Evolutionary conservation across 441 rosid genomes (phyloP).

Genomic region (Erodium chrysanthum): DNA sequence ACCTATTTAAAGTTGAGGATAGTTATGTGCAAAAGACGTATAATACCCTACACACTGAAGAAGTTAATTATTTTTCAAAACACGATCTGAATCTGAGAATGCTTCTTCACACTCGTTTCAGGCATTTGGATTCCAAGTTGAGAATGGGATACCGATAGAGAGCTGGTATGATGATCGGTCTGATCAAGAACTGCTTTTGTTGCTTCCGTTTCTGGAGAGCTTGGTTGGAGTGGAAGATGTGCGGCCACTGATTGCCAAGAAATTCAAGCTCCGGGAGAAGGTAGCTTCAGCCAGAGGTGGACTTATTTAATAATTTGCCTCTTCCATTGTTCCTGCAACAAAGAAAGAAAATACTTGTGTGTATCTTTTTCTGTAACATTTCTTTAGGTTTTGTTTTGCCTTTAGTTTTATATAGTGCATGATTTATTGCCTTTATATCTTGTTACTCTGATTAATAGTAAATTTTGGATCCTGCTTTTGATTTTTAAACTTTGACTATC

Average conservation of each 20-base stretch:
- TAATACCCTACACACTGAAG: background rate
- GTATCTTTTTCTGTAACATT: background rate
- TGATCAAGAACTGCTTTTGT: constrained; percentile 65
- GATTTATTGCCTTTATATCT: background rate
- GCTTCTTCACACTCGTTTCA: constrained; percentile 15
- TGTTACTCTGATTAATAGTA: background rate
- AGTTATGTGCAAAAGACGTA: background rate
- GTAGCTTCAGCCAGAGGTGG: constrained; percentile 48
- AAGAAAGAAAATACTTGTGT: background rate
- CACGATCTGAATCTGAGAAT: background rate
- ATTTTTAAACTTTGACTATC: too few relatives aligned
- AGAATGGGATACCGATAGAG: constrained; percentile 90
- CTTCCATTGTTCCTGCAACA: too few relatives aligned
- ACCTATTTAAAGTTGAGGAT: too few relatives aligned
- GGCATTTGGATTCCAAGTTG: constrained; percentile 98
- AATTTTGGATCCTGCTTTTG: too few relatives aligned
- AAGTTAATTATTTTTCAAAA: background rate
- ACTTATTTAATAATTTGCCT: background rate
- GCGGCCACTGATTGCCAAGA: constrained; percentile 62
- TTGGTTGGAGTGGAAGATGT: constrained; percentile 80
- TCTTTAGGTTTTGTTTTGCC: background rate
- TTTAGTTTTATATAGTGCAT: background rate
- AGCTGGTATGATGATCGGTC: constrained; percentile 87
- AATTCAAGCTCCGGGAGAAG: constrained; percentile 67
- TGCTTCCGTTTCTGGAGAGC: constrained; percentile 86